A percentile compares a stretch with the other conserved stretches of the same genome.
These are phyloP conservation scores for Taxawa tesnikishii DNA, from an alignment of 2,329 filamentous ascomycete genomes.

Conservation along the genomic window DNA sequence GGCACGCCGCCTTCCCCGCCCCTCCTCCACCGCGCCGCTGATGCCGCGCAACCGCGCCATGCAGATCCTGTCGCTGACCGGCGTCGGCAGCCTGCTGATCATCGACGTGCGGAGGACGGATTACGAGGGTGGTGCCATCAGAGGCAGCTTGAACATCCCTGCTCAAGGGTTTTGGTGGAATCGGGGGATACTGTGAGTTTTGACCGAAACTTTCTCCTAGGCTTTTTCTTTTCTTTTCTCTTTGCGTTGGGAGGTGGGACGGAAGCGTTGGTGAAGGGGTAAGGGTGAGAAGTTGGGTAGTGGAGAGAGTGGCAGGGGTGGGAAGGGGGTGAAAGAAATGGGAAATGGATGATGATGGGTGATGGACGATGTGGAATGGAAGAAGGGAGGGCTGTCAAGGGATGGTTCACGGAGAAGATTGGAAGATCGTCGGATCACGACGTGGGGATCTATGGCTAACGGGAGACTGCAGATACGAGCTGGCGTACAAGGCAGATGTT, in stretches of 20 bases:
- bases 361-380: too few relatives aligned
- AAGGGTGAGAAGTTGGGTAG: too few relatives aligned
- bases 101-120: constrained; percentile 35
- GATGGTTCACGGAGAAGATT: background rate
- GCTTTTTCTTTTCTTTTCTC: background rate
- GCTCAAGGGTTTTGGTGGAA: constrained; percentile 36
- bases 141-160: constrained; percentile 34
- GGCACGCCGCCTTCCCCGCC: constrained; percentile 31
- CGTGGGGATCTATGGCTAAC: background rate
- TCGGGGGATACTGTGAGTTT: constrained; percentile 21
- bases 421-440: too few relatives aligned
- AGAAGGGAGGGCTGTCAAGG: background rate
- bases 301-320: too few relatives aligned
- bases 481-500: constrained; percentile 31
- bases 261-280: too few relatives aligned
- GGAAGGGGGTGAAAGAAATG: too few relatives aligned
- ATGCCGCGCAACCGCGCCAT: constrained; percentile 25
- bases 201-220: background rate
- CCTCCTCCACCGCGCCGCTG: constrained; percentile 22
- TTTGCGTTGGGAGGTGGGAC: too few relatives aligned
- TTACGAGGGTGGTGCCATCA: constrained; percentile 32
- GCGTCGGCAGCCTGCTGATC: constrained; percentile 25
- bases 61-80: constrained; percentile 19
- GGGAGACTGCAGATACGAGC: constrained; percentile 18
- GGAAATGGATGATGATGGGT: too few relatives aligned